Conservation (phyloP, 1,284 basidiomycete species). For the Mixia osmundae region DNA sequence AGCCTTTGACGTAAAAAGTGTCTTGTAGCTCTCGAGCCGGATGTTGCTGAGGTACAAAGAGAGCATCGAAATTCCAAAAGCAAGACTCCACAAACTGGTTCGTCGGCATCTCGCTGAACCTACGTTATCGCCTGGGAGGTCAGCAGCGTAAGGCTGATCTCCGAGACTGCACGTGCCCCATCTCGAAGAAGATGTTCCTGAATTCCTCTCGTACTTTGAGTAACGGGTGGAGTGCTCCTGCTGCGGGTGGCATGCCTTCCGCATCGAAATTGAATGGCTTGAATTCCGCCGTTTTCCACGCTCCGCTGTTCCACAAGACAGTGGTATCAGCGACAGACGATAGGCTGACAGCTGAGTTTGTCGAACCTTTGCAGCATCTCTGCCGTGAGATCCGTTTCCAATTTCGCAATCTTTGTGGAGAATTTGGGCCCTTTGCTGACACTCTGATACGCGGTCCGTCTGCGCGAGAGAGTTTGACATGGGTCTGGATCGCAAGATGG, state of each 20-base stretch:
- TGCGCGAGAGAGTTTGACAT: slow-evolving; percentile 20
- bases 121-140: slow-evolving; percentile 19
- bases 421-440: slow-evolving; percentile 69
- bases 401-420: slow-evolving; percentile 77
- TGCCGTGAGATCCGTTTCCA: slow-evolving; percentile 89
- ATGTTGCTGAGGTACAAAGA: slow-evolving; percentile 98
- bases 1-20: slow-evolving; percentile 92
- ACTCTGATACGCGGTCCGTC: slow-evolving; percentile 87
- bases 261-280: slow-evolving; percentile 99
- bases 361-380: slow-evolving; percentile 78
- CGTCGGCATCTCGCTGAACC: slow-evolving; percentile 99
- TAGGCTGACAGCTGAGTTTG: slow-evolving; percentile 2
- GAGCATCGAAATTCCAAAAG: slow-evolving; percentile 98
- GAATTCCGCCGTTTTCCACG: slow-evolving; percentile 76
- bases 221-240: slow-evolving; percentile 83
- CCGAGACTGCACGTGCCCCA: slow-evolving; percentile 43
- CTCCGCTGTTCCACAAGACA: slow-evolving; percentile 32
- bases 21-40: slow-evolving; percentile 95
- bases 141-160: background rate
- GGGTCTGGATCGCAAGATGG: background rate
- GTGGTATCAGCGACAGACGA: background rate
- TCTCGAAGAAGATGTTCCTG: slow-evolving; percentile 93
- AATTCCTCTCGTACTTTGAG: slow-evolving; percentile 97
- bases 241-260: slow-evolving; percentile 62
- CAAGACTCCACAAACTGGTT: slow-evolving; percentile 88